Percentiles rank a stretch among this genome's conserved stretches.
phyloP scores from a whole-genome alignment of 2,329 filamentous ascomycete genomes.

The Fusarium liriodendri region DNA sequence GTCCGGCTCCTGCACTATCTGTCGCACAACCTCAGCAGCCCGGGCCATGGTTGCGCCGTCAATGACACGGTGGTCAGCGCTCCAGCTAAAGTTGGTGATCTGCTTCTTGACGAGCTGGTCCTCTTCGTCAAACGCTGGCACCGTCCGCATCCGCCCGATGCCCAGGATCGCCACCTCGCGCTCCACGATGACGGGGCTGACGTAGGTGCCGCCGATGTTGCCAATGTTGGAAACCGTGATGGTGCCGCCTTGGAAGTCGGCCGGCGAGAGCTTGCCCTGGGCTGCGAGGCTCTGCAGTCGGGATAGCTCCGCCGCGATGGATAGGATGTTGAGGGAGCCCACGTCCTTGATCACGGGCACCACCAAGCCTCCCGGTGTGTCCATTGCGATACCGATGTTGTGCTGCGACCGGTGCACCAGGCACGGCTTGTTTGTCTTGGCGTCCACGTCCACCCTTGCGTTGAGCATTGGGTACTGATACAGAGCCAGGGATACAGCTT shows the following conservation, averaged over 20 bases:
- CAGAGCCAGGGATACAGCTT: constrained; percentile 89
- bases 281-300: constrained; percentile 79
- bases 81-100: constrained; percentile 94
- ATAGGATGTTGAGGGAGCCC: constrained; percentile 77
- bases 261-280: constrained; percentile 77
- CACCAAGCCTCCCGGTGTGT: constrained; percentile 87
- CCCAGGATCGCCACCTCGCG: constrained; percentile 93
- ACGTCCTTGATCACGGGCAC: constrained; percentile 94
- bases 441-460: constrained; percentile 76
- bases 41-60: constrained; percentile 96
- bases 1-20: constrained; percentile 85
- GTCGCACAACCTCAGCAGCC: constrained; percentile 83
- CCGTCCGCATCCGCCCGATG: constrained; percentile 80
- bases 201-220: constrained; percentile 91
- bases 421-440: constrained; percentile 71
- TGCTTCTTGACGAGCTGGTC: constrained; percentile 77
- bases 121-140: constrained; percentile 80
- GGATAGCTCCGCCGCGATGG: constrained; percentile 80
- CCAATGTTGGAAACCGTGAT: constrained; percentile 98
- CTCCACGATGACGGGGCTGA: constrained; percentile 90
- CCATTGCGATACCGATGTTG: constrained; percentile 96
- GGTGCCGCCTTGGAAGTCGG: constrained; percentile 86
- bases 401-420: constrained; percentile 85
- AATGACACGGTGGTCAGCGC: constrained; percentile 92
- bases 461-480: constrained; percentile 88